Evolutionary conservation across 2,329 filamentous ascomycete species (phyloP).

Genomic region (Diaporthe humulicola): DNA sequence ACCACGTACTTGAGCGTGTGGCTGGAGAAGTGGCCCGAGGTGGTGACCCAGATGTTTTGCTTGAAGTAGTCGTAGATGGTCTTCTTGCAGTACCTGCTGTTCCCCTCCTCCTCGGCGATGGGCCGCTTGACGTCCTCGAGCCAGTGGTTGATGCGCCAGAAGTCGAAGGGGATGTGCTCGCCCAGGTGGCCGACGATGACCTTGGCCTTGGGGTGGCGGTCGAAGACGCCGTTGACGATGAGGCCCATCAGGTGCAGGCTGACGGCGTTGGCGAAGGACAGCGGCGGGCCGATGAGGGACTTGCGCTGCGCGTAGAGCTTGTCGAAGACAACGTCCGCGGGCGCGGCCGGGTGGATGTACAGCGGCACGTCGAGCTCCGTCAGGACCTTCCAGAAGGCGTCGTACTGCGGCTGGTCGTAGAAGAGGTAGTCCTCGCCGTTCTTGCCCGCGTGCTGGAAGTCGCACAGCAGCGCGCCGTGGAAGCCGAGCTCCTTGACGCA

Average conservation of each 20-base stretch:
- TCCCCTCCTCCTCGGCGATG: slow-evolving; percentile 59
- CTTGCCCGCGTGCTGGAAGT: slow-evolving; percentile 69
- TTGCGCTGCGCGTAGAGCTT: slow-evolving; percentile 65
- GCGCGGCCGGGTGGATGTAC: slow-evolving; percentile 73
- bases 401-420: slow-evolving; percentile 73
- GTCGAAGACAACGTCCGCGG: slow-evolving; percentile 57
- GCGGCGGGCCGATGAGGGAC: slow-evolving; percentile 71
- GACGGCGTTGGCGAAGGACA: slow-evolving; percentile 71
- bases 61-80: slow-evolving; percentile 66
- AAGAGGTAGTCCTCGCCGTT: slow-evolving; percentile 74
- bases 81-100: slow-evolving; percentile 62
- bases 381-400: slow-evolving; percentile 71
- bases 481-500: slow-evolving; percentile 72
- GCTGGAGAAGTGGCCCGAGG: slow-evolving; percentile 68
- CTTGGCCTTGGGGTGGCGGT: slow-evolving; percentile 60
- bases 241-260: slow-evolving; percentile 68
- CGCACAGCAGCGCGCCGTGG: slow-evolving; percentile 72
- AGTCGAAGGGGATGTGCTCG: slow-evolving; percentile 63
- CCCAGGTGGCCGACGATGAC: slow-evolving; percentile 63
- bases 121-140: slow-evolving; percentile 58
- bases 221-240: slow-evolving; percentile 64
- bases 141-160: slow-evolving; percentile 67
- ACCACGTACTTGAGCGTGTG: slow-evolving; percentile 64
- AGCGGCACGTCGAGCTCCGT: slow-evolving; percentile 73
- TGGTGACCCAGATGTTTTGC: slow-evolving; percentile 69